These are phyloP conservation scores for Hygrophoropsis aurantiaca DNA, from an alignment of 768 basidiomycete genomes.

Conservation along the genomic window DNA sequence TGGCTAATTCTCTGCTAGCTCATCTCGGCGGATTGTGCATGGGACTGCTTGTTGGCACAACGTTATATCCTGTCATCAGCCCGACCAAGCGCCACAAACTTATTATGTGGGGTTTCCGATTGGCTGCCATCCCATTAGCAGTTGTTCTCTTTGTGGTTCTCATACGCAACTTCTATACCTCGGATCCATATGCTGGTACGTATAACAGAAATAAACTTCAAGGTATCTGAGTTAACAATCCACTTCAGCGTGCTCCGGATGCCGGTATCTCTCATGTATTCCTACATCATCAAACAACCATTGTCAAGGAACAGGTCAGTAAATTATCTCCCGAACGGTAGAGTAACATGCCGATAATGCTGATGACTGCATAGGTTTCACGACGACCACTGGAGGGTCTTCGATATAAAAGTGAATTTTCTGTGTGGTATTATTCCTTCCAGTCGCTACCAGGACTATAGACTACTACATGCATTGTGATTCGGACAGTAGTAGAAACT, in stretches of 20 bases:
- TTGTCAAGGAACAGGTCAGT: constrained; percentile 50
- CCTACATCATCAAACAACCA: constrained; percentile 72
- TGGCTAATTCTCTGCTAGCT: constrained; percentile 39
- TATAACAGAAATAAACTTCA: constrained; percentile 2
- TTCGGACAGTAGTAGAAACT: no score
- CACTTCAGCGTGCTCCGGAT: constrained; percentile 73
- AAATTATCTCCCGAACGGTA: neutral
- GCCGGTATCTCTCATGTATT: constrained; percentile 88
- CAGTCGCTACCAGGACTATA: no score
- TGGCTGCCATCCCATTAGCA: constrained; percentile 72
- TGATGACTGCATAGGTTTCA: constrained; percentile 21
- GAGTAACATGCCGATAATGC: constrained; percentile 4
- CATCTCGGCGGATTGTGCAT: constrained; percentile 88
- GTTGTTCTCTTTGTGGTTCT: constrained; percentile 82
- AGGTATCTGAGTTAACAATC: neutral
- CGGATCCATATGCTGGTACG: constrained; percentile 80
- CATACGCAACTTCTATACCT: constrained; percentile 85
- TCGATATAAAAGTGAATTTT: constrained; percentile 18
- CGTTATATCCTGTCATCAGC: constrained; percentile 89
- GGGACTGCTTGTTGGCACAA: constrained; percentile 78
- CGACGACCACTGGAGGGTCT: constrained; percentile 28
- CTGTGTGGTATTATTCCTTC: neutral
- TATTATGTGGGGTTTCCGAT: constrained; percentile 71
- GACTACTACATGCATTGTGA: no score
- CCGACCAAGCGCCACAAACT: constrained; percentile 68